Evolutionary conservation across 495 filamentous ascomycete species (phyloP), one percentile per base, ranked within the genome.

Genomic region (Entonaema liquescens): DNA sequence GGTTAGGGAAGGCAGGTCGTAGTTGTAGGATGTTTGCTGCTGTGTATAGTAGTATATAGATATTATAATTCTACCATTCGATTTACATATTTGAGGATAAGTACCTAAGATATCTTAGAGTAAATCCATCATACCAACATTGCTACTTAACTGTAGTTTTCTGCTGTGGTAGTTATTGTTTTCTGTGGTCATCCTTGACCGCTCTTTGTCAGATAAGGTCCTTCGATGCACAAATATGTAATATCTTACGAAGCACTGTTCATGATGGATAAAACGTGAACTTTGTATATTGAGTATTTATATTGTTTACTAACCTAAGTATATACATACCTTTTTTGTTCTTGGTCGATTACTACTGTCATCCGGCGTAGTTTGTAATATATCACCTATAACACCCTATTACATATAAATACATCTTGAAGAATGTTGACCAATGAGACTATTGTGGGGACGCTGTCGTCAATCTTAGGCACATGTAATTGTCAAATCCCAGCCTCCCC

Each of bases 401-500:
- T 47, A 47, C 42, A 47, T 47, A 17, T 47, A 17, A 47, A 44
- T 44, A 21, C 19, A 44, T 19, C 42, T 47, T 8, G 9, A 47
- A 9, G 17, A 47, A 23, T 9, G 21, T 47, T 47, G 19, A 23
- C 42, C 19, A 47, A 47, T 47, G 2, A 21, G 11, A 47, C 9
- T 47, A 23, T 23, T 23, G 42, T 47, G 42, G 42, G 19, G 42
- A 47, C n/a, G 19, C 12, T 47, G 9, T 47, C 8, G 42, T 47
- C 3, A 21, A 47, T 47, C 19, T 33, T 42, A 42, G 38, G 38
- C 15, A 42, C 38, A 5, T 26, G 9, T 56, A 56, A 62, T 61
- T 67, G 65, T 7, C 57, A 50, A 63, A 69, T 59, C 66, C 50
- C 54, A 67, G 56, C 44, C 38, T 52, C 33, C 59, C 66, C 59